These are phyloP conservation scores for Linnemannia zychae DNA, from an alignment of 192 early-diverging fungal genomes.

Conservation along the genomic window DNA sequence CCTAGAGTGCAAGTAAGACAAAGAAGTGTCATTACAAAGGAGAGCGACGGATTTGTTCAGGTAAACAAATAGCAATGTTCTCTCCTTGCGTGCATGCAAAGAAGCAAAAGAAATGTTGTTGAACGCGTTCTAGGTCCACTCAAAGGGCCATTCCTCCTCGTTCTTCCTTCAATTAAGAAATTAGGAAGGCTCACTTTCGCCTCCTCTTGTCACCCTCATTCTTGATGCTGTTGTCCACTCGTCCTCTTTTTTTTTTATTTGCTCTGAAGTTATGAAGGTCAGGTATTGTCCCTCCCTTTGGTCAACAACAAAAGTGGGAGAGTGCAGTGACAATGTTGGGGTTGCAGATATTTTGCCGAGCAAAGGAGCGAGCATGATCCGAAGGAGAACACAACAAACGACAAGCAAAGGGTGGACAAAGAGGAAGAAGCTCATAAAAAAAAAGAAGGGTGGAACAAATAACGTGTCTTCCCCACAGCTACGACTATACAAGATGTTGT, in stretches of 20 bases:
- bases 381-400: not conserved
- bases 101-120: not conserved
- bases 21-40: not conserved
- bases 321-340: not conserved
- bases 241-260: not conserved
- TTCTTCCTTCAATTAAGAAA: not conserved
- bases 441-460: conserved; percentile 6
- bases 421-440: not conserved
- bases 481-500: not conserved
- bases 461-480: conserved; percentile 23
- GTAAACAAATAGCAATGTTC: not conserved
- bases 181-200: not conserved
- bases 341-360: conserved; percentile 21
- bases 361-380: conserved; percentile 21
- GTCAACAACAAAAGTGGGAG: not conserved
- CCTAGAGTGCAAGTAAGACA: conserved; percentile 63
- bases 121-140: conserved; percentile 1
- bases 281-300: not conserved
- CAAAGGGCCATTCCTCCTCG: not conserved
- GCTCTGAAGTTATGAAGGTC: not conserved
- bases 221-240: not conserved
- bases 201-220: not conserved
- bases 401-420: not conserved
- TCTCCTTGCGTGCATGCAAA: not conserved
- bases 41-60: not conserved